These are phyloP conservation scores for Trichocomaceae sp. DNA, from an alignment of 2,329 filamentous ascomycete species.

Conservation along the genomic window DNA sequence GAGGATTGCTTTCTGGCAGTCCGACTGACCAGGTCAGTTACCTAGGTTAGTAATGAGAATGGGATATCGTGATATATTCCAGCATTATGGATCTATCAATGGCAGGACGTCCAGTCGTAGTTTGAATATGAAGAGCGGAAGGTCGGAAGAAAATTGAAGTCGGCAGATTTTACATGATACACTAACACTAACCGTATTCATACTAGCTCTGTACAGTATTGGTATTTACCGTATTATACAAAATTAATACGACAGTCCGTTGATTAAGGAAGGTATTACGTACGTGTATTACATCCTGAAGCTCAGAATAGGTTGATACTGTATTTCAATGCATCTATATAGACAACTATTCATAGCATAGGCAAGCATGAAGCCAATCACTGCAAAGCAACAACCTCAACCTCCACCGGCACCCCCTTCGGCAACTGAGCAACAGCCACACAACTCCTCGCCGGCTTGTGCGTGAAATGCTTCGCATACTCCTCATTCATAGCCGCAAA, in stretches of 20 bases:
- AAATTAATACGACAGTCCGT: not conserved
- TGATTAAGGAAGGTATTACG: no score
- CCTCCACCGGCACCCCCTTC: constrained; percentile 58
- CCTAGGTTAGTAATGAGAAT: not conserved
- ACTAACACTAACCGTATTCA: not conserved
- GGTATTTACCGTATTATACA: not conserved
- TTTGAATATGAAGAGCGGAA: not conserved
- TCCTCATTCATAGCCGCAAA: constrained; percentile 74
- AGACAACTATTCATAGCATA: no score
- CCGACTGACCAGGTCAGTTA: not conserved
- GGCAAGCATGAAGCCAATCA: no score
- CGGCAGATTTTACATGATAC: not conserved
- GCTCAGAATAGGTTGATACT: not conserved
- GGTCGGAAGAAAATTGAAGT: not conserved
- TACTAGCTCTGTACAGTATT: not conserved
- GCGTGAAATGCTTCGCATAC: constrained; percentile 63
- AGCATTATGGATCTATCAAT: not conserved
- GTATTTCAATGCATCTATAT: no score
- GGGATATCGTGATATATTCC: not conserved
- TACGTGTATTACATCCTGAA: not conserved
- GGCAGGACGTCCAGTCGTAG: not conserved
- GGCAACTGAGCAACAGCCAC: constrained; percentile 58
- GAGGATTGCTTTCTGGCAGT: not conserved
- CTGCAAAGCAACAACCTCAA: constrained; percentile 57
- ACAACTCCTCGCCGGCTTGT: constrained; percentile 58